Evolutionary conservation across 106 monocot species (phyloP), one percentile per base, ranked within the genome.

Genomic region (Posidonia australis): DNA sequence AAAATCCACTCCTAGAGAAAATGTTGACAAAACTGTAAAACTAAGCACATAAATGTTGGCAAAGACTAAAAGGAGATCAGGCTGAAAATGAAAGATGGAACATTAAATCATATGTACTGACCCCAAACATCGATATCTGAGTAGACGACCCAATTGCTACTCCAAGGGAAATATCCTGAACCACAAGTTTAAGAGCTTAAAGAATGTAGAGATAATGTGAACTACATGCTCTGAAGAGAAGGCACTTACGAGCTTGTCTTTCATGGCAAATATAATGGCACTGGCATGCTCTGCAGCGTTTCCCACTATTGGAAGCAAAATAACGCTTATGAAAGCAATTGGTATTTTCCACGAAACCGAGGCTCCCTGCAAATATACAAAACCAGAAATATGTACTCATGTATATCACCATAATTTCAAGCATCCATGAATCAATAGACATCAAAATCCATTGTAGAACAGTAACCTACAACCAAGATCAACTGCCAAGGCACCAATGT

Each of bases 221-320:
- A 4, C 7, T 36, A n/a, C n/a, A 4, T 36, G 2, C 36, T 36
- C 2, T 36, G 7, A 36, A 36, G 36, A 36, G 7, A 36, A 36
- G 36, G 36, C 36, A 12, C 67, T 54, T 63, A 72, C 72, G 26
- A 72, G 72, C 20, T 72, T 72, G 64, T 72, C 72, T 72, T 72
- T 72, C 64, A 72, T 65, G 11, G 72, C 64, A 46, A 72, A 72
- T 54, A 72, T 65, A 1, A 72, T 46, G 9, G 72, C 72, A 58
- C 92, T 87, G 0, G 87, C 84, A 75, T 92, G 92, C 47, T 92
- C 87, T 13, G 88, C 85, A 1, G 92, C 92, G 73, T 93, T 93
- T 63, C 92, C 92, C 23, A 88, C 83, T 20, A 86, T 88, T 0
- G 92, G 88, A 22, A 93, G 67, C 41, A 93, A 61, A 24, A 93